Base-by-base conservation (phyloP, 371 early-diverging fungal species). In the Capillidium heterosporum region DNA sequence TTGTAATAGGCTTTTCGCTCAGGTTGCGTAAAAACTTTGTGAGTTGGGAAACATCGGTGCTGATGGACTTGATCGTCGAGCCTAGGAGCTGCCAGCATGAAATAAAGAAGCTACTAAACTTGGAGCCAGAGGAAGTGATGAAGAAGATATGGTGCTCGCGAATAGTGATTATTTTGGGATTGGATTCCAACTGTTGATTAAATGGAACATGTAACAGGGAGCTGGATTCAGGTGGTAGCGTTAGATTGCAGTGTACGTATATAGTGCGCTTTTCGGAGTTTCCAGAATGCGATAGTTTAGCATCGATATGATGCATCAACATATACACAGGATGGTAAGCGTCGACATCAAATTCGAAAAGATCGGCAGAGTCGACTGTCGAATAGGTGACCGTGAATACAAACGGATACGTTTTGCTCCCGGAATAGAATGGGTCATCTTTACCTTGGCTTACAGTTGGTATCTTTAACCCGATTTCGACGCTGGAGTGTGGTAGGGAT, bases 391-490 rank as follows among this genome's bases (percentile, higher is more conserved):
- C 26, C 11, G 27, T 27, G 47, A 56, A 56, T 26, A 56, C 32
- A 27, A 54, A 54, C n/a, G 54, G 54, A 42, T 54, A 54, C 15
- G 35, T 35, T 15, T 41, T 35, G 13, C 35, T 35, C 13, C 35
- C 35, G 13, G 35, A 13, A 35, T 35, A 35, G 19, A 44, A 19
- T 23, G 56, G 56, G n/a, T 43, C 56, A 10, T 44, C 42, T 47
- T 56, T 27, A 21, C 31, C 24, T 32, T 56, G 43, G 13, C 27
- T 46, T 24, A 32, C 28, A 17, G 43, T 28, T n/a, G 56, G 56
- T 32, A 56, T 23, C 13, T 41, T 40, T 17, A 56, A 43, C 21
- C 56, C 56, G 28, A 56, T 26, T 32, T 56, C 56, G 42, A 56
- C 28, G 8, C 32, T 31, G 11, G 44, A 44, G 13, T 56, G 40